Conservation (phyloP, 768 basidiomycete genomes). For the Polyporus arcularius region DNA sequence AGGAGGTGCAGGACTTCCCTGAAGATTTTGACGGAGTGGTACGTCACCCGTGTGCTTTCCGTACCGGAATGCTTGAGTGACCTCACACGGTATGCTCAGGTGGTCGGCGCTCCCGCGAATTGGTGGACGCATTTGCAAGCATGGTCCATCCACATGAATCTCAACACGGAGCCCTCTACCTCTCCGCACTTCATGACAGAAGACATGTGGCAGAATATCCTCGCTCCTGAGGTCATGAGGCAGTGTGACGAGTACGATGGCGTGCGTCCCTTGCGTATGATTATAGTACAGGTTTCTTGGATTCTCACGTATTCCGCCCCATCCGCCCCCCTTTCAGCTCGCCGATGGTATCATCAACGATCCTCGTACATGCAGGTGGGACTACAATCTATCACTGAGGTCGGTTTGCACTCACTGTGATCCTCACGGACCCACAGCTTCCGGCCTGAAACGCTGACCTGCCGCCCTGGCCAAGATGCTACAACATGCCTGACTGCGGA, state of each 20-base stretch:
- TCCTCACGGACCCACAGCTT: constrained; percentile 12
- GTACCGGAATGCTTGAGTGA: neutral
- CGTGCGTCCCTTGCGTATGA: constrained; percentile 6
- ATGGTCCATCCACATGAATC: constrained; percentile 27
- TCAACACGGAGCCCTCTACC: constrained; percentile 24
- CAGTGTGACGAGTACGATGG: constrained; percentile 37
- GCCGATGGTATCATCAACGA: constrained; percentile 32
- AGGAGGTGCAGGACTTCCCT: constrained; percentile 30
- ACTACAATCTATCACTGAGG: too few species aligned
- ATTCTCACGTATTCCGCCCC: neutral
- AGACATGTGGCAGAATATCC: constrained; percentile 27
- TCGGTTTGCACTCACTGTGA: too few species aligned
- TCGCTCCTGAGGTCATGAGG: constrained; percentile 32
- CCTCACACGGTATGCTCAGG: constrained; percentile 11
- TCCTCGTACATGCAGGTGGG: constrained; percentile 25
- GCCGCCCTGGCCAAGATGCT: constrained; percentile 25
- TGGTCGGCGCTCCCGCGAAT: constrained; percentile 35
- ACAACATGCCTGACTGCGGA: constrained; percentile 28
- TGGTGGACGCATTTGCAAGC: constrained; percentile 26
- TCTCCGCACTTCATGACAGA: constrained; percentile 29
- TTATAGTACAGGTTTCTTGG: too few species aligned
- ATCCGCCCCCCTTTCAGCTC: constrained; percentile 15
- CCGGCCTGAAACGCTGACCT: constrained; percentile 31
- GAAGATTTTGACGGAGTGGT: constrained; percentile 37
- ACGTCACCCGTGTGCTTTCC: neutral